Evolutionary conservation across 176 grass and related monocot genomes (phyloP).

Genomic region (Musa beccarii): DNA sequence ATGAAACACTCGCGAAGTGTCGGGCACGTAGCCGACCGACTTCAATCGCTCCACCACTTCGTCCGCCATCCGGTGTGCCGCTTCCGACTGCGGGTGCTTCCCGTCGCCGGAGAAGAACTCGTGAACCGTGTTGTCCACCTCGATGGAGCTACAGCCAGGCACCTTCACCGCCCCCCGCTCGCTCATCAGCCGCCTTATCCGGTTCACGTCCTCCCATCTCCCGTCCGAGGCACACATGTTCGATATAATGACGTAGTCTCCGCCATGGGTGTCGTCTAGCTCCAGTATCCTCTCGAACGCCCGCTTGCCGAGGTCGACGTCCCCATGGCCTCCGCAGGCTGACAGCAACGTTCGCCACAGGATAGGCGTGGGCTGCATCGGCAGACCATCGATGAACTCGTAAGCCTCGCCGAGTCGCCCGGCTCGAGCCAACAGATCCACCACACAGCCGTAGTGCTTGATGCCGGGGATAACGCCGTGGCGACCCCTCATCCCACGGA

Average conservation of each 20-base stretch:
- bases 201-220: conserved; percentile 60
- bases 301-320: conserved; percentile 23
- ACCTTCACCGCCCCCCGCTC: conserved; percentile 63
- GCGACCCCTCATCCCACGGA: conserved; percentile 40
- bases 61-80: conserved; percentile 52
- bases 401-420: conserved; percentile 54
- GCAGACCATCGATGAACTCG: conserved; percentile 47
- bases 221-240: conserved; percentile 59
- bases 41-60: conserved; percentile 57
- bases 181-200: conserved; percentile 51
- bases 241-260: conserved; percentile 63
- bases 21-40: conserved; percentile 50
- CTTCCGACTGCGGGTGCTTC: conserved; percentile 44
- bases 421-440: conserved; percentile 56
- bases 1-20: conserved; percentile 65
- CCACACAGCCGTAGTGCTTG: conserved; percentile 69
- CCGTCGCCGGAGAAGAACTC: conserved; percentile 82
- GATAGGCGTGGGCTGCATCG: conserved; percentile 52
- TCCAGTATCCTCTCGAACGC: conserved; percentile 66
- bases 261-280: conserved; percentile 67
- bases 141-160: conserved; percentile 69
- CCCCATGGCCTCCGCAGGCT: conserved; percentile 40
- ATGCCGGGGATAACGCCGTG: conserved; percentile 42
- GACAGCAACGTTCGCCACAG: conserved; percentile 65
- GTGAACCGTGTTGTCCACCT: conserved; percentile 54